A percentile compares a stretch with the other conserved stretches of the same genome.
Evolutionary conservation across 2,329 filamentous ascomycete species (phyloP).

Genomic region (Dothideomycetes sp.): DNA sequence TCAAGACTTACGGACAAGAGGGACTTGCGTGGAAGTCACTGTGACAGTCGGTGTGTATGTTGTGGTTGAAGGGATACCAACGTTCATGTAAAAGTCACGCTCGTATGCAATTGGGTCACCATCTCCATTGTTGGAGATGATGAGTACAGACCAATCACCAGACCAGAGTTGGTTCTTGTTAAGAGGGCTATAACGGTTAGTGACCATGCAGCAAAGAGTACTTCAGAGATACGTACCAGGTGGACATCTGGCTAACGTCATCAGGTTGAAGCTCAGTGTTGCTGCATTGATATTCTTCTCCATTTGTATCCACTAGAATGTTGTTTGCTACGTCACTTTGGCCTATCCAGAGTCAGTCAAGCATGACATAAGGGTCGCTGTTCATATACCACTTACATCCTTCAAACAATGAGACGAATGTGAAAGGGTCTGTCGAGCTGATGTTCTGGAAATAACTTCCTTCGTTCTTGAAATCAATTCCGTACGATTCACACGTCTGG

Average conservation of each 20-base stretch:
- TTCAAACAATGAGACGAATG: constrained; percentile 35
- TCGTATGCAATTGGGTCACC: constrained; percentile 38
- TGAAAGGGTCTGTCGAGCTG: constrained; percentile 33
- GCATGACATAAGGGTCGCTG: neutral
- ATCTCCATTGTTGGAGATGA: constrained; percentile 36
- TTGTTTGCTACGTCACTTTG: constrained; percentile 33
- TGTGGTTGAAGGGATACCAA: constrained; percentile 26
- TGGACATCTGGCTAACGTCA: constrained; percentile 30
- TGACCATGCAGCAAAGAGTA: neutral
- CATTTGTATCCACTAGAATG: constrained; percentile 33
- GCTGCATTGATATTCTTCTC: constrained; percentile 33
- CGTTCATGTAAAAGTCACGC: constrained; percentile 32
- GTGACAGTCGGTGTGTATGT: constrained; percentile 22
- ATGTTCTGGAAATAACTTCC: constrained; percentile 39
- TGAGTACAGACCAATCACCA: constrained; percentile 36
- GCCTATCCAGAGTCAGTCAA: constrained; percentile 16
- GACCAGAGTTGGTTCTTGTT: constrained; percentile 35
- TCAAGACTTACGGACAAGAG: constrained; percentile 13
- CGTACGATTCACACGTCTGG: constrained; percentile 22
- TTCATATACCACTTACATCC: constrained; percentile 20
- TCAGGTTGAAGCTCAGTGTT: constrained; percentile 33
- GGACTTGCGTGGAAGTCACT: constrained; percentile 19
- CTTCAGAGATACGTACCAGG: constrained; percentile 27
- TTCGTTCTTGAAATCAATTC: constrained; percentile 35
- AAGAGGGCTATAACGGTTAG: constrained; percentile 24